phyloP scores from a whole-genome alignment of 495 filamentous ascomycete species.

The Xylaria flabelliformis region DNA sequence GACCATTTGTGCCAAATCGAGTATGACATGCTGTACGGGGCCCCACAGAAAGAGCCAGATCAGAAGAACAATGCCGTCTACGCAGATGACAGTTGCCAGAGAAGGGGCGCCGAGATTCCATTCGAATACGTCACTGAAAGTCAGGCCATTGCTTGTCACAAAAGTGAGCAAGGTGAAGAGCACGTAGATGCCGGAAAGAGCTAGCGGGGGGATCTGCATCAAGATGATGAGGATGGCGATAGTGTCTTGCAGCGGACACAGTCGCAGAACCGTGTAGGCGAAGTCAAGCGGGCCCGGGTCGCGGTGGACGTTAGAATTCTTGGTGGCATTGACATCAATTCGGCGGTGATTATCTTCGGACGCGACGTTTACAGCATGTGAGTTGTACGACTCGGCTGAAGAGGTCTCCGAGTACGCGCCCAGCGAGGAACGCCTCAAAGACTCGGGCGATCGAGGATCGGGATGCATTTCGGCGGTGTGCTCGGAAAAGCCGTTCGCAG shows the following conservation, averaged over 20 bases:
- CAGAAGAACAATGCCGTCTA: slow-evolving; percentile 80
- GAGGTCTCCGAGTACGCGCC: slow-evolving; percentile 57
- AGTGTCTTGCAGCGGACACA: slow-evolving; percentile 92
- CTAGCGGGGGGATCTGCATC: slow-evolving; percentile 91
- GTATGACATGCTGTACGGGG: slow-evolving; percentile 82
- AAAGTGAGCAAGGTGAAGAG: slow-evolving; percentile 94
- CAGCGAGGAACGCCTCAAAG: slow-evolving; percentile 52
- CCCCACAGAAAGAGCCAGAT: slow-evolving; percentile 92
- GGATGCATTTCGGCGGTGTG: slow-evolving; percentile 49
- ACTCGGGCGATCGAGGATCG: slow-evolving; percentile 47
- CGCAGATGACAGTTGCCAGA: slow-evolving; percentile 77
- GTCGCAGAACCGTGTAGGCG: slow-evolving; percentile 83
- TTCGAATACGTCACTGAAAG: slow-evolving; percentile 58
- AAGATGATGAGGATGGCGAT: slow-evolving; percentile 98
- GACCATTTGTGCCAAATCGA: slow-evolving; percentile 95
- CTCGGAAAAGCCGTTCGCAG: slow-evolving; percentile 46
- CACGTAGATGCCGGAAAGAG: slow-evolving; percentile 88
- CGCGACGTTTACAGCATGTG: slow-evolving; percentile 45
- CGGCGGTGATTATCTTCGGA: slow-evolving; percentile 59
- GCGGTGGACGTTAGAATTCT: slow-evolving; percentile 68
- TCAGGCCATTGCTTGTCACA: slow-evolving; percentile 67
- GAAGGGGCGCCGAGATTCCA: slow-evolving; percentile 69
- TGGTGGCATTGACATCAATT: slow-evolving; percentile 70
- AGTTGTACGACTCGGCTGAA: slow-evolving; percentile 52
- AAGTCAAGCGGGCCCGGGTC: slow-evolving; percentile 71